Conservation (phyloP, 495 filamentous ascomycete genomes). For the Hypoxylon trugodes region DNA sequence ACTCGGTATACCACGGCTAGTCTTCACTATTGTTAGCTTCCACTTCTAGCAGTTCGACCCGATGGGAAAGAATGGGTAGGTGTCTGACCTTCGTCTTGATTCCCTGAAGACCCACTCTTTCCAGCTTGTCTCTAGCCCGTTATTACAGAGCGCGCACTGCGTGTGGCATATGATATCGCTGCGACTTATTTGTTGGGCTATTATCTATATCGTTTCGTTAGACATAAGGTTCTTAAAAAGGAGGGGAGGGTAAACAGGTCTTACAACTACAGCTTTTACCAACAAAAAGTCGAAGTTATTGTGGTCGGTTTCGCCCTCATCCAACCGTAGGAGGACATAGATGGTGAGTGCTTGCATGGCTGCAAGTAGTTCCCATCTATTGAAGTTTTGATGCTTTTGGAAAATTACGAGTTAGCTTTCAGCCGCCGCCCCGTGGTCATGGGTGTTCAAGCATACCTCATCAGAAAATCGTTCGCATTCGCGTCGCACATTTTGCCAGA, state of each 20-base stretch:
- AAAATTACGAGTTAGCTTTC: neutral
- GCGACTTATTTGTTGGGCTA: slow-evolving; percentile 26
- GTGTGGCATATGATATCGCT: slow-evolving; percentile 25
- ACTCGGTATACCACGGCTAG: slow-evolving; percentile 52
- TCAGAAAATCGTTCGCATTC: slow-evolving; percentile 55
- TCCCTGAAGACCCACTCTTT: slow-evolving; percentile 58
- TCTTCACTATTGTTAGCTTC: slow-evolving; percentile 43
- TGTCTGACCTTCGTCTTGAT: slow-evolving; percentile 48
- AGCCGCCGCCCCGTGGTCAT: neutral
- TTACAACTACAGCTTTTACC: slow-evolving; percentile 49
- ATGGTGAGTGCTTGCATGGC: slow-evolving; percentile 55
- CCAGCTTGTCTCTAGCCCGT: slow-evolving; percentile 43
- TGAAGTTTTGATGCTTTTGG: slow-evolving; percentile 46
- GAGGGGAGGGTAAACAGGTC: slow-evolving; percentile 10
- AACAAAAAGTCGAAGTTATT: slow-evolving; percentile 53
- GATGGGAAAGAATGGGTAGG: neutral
- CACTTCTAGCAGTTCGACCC: neutral
- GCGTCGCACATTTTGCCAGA: slow-evolving; percentile 53
- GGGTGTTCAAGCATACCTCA: slow-evolving; percentile 45
- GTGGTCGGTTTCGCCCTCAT: slow-evolving; percentile 56
- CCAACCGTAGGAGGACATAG: slow-evolving; percentile 52
- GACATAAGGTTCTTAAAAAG: neutral
- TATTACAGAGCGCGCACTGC: slow-evolving; percentile 14
- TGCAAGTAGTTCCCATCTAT: slow-evolving; percentile 52
- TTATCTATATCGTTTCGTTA: slow-evolving; percentile 28